Evolutionary conservation across 257 asterid species (phyloP).

Genomic region (Capsicum chinense): DNA sequence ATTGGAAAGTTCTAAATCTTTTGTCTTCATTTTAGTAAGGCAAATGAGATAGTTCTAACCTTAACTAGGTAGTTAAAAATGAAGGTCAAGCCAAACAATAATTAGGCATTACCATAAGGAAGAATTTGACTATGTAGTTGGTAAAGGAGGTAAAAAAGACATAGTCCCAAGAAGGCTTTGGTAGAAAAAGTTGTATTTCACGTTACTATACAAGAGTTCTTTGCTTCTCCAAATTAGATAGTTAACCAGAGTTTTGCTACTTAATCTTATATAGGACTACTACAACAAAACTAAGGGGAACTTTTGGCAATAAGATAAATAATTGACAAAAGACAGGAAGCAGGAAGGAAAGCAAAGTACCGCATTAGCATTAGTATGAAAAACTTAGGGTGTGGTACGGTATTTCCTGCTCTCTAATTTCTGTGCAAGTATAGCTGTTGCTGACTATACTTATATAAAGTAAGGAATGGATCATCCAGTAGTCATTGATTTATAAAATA

Average conservation of each 20-base stretch:
- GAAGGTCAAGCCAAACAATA: constrained; percentile 13
- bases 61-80: constrained; percentile 5
- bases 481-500: neutral
- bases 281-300: neutral
- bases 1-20: neutral
- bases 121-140: neutral
- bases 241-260: neutral
- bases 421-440: neutral
- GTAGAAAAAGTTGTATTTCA: constrained; percentile 11
- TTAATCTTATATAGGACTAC: neutral
- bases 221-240: neutral
- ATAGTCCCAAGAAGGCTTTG: neutral
- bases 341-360: neutral
- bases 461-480: neutral
- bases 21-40: neutral
- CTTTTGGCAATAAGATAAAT: neutral
- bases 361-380: neutral
- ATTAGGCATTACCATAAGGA: constrained; percentile 1
- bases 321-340: neutral
- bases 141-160: constrained; percentile 4
- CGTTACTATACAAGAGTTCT: neutral
- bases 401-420: neutral
- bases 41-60: neutral
- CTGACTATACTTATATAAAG: neutral
- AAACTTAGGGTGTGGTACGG: neutral